Evolutionary conservation across 257 asterid species (phyloP).

Genomic region (Nicotiana noctiflora): DNA sequence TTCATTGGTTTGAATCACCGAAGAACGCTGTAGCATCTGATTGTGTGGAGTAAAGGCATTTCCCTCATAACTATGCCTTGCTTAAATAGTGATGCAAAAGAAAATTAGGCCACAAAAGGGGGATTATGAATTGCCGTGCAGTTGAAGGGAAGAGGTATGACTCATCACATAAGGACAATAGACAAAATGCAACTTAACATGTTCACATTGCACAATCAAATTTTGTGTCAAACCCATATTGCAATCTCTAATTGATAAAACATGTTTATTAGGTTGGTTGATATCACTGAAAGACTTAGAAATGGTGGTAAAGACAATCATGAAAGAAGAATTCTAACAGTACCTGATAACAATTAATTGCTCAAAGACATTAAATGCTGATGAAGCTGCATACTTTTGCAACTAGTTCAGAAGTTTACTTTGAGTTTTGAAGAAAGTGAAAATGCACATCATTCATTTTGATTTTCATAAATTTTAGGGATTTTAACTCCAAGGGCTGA

Average conservation of each 20-base stretch:
- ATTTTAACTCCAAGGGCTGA: neutral
- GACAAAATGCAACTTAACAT: neutral
- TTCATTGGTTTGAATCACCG: conserved; percentile 22
- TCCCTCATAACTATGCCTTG: conserved; percentile 32
- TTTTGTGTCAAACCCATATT: neutral
- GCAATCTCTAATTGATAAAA: neutral
- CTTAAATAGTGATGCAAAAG: conserved; percentile 20
- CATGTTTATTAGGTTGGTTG: neutral
- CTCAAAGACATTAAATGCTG: neutral
- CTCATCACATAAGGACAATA: neutral
- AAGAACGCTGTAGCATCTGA: conserved; percentile 33
- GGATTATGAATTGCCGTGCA: neutral
- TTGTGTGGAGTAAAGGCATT: conserved; percentile 20
- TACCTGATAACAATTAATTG: neutral
- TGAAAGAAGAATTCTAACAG: neutral
- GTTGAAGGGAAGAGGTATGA: neutral
- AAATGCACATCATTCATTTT: neutral
- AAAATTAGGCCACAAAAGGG: neutral
- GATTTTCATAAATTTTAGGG: neutral
- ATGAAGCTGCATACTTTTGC: neutral
- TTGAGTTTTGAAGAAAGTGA: neutral
- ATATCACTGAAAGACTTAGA: neutral
- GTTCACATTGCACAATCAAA: neutral
- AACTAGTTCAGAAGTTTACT: neutral
- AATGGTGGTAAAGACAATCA: neutral